phyloP scores from a whole-genome alignment of 495 filamentous ascomycete species.

The Baudoinia panamericana region DNA sequence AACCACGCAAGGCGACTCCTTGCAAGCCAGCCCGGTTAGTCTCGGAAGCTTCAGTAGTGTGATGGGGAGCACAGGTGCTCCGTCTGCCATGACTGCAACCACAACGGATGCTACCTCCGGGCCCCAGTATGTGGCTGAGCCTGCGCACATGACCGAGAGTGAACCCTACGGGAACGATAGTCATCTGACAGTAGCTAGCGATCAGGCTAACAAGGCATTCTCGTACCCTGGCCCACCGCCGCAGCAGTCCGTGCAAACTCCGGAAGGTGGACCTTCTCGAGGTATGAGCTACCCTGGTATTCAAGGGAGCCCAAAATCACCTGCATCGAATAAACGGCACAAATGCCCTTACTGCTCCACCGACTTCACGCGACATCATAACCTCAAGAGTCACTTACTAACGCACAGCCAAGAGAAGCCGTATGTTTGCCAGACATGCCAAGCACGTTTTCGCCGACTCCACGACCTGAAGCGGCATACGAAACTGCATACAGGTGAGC shows the following conservation, averaged over 20 bases:
- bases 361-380: constrained; percentile 94
- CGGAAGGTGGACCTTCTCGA: constrained; percentile 39
- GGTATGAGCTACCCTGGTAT: constrained; percentile 63
- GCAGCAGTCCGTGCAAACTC: constrained; percentile 22
- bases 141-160: constrained; percentile 19
- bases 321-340: constrained; percentile 70
- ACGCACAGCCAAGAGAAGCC: constrained; percentile 99
- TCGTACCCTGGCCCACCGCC: constrained; percentile 32
- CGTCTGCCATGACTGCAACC: constrained; percentile 35
- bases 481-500: constrained; percentile 92
- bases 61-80: constrained; percentile 22
- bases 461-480: constrained; percentile 94
- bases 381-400: constrained; percentile 95
- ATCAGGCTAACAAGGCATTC: constrained; percentile 26
- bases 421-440: constrained; percentile 78
- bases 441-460: constrained; percentile 77
- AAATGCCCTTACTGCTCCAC: constrained; percentile 93
- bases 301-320: constrained; percentile 52
- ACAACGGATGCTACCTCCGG: constrained; percentile 26
- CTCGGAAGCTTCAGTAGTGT: constrained; percentile 27
- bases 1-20: constrained; percentile 24
- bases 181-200: constrained; percentile 20
- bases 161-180: constrained; percentile 19
- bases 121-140: constrained; percentile 20
- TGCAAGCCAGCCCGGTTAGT: constrained; percentile 34